Evolutionary conservation across 176 grass and related monocot genomes (phyloP).

Genomic region (Oryza officinalis): DNA sequence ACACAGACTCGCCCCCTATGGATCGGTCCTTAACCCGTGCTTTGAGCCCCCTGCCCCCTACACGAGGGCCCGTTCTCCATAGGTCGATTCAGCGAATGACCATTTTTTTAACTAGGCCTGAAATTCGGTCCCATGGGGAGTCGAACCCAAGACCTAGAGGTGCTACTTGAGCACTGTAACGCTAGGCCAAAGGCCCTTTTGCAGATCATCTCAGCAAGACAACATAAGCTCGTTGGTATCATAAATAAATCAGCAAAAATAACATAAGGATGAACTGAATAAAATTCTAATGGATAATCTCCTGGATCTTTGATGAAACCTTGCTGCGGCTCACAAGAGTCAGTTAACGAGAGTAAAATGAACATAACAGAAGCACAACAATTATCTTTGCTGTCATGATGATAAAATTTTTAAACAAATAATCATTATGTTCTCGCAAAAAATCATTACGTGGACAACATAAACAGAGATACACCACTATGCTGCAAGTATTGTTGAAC

Average conservation of each 20-base stretch:
- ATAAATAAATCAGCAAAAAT: slow-evolving; percentile 1
- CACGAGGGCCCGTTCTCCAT: too few species aligned
- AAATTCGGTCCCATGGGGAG: too few species aligned
- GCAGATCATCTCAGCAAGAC: neutral
- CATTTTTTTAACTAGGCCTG: too few species aligned
- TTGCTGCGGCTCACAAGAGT: neutral
- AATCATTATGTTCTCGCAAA: neutral
- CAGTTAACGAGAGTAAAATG: neutral
- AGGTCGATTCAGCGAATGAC: too few species aligned
- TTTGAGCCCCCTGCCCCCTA: too few species aligned
- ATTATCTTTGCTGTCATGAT: neutral
- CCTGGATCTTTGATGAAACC: neutral
- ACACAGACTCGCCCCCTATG: too few species aligned
- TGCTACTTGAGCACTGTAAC: too few species aligned
- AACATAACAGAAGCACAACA: neutral
- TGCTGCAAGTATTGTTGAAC: neutral
- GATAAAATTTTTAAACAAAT: neutral
- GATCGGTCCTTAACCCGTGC: too few species aligned
- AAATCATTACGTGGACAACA: neutral
- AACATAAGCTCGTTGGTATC: neutral
- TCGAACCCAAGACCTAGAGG: too few species aligned
- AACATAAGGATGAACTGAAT: neutral
- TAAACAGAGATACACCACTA: neutral
- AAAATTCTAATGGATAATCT: neutral
- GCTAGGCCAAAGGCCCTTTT: too few species aligned